Base-by-base conservation (phyloP, 768 basidiomycete genomes). In the Naganishia friedmannii region DNA sequence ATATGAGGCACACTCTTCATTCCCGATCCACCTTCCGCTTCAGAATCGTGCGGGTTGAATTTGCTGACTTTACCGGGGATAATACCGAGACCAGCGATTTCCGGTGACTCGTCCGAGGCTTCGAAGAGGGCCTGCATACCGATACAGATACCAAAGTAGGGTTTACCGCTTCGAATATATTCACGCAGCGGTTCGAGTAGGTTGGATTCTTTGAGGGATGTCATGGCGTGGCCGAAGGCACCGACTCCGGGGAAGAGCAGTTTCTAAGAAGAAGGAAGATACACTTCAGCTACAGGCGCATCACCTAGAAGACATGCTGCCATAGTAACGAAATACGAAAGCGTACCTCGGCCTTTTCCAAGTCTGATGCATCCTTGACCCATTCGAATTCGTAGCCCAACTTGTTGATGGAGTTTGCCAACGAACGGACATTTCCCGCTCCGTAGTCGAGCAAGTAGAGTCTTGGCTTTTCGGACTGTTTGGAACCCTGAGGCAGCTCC, bases 181-280 rank as follows among this genome's bases (percentile, higher is more conserved):
- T 85, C 82, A 72, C 85, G 86, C 68, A 99, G 85, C 29, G 92
- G 93, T 73, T 90, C 86, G 42, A 90, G 85, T 70, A 94, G 86
- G 26, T 90, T 91, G 71, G 87, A 88, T 21, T 85, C 80, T 19
- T 83, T 82, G 63, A 99, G 87, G 68, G 90, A 88, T 58, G 86
- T 84, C 74, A 96, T 88, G 13, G 95, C 95, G 23, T 89, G 88
- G 60, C 89, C 88, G 78, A 97, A 98, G 2, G 92, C 87, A 21
- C 96, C 96, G 55, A 98, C 95, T 8, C 96, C 96, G 56, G 96
- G 96, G 81, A 99, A 98, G 74, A 99, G 85, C 79, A 99, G 88
- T 82, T 87, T 89, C 96, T 99, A 32, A 29, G 15, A 26, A 17
- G 46, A 9, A 66, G 29, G 9, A 19, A 45, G 34, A 31, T 28